Conservation (phyloP, 2,329 filamentous ascomycete genomes). For the Claviceps arundinis region DNA sequence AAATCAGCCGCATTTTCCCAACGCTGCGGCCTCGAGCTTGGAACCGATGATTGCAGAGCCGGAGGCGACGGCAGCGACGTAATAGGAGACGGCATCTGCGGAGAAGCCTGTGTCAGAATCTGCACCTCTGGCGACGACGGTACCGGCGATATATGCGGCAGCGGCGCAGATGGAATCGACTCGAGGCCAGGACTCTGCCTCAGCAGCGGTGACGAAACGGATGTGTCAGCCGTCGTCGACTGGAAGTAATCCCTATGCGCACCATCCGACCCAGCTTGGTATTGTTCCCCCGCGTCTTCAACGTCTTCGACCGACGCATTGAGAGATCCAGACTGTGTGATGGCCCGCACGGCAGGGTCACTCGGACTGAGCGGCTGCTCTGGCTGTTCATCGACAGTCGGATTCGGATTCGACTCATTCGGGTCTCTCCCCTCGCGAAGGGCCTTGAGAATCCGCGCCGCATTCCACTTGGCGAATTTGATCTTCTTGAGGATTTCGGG, state of each 20-base stretch:
- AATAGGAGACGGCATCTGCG: constrained; percentile 13
- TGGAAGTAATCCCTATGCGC: constrained; percentile 22
- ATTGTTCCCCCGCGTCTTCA: constrained; percentile 28
- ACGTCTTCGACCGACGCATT: constrained; percentile 40
- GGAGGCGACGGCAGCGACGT: constrained; percentile 7
- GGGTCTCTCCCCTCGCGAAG: constrained; percentile 85
- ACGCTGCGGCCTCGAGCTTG: constrained; percentile 5
- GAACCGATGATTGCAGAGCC: constrained; percentile 8
- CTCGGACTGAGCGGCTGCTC: constrained; percentile 42
- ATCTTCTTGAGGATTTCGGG: constrained; percentile 71
- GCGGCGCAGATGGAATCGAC: constrained; percentile 10
- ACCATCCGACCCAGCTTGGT: constrained; percentile 7
- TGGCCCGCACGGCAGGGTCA: constrained; percentile 50
- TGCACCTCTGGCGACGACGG: constrained; percentile 7
- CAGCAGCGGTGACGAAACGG: constrained; percentile 21
- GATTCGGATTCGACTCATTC: constrained; percentile 70
- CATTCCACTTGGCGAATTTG: constrained; percentile 95
- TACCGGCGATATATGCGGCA: constrained; percentile 9
- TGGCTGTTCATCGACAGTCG: constrained; percentile 16
- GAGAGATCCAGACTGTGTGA: constrained; percentile 18
- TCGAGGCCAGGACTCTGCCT: constrained; percentile 16
- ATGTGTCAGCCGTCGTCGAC: constrained; percentile 14
- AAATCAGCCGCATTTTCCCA: constrained; percentile 7
- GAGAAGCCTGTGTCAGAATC: constrained; percentile 16
- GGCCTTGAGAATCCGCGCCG: constrained; percentile 77